These are phyloP conservation scores for Botryotinia narcissicola DNA, from an alignment of 2,329 filamentous ascomycete species.

Conservation along the genomic window DNA sequence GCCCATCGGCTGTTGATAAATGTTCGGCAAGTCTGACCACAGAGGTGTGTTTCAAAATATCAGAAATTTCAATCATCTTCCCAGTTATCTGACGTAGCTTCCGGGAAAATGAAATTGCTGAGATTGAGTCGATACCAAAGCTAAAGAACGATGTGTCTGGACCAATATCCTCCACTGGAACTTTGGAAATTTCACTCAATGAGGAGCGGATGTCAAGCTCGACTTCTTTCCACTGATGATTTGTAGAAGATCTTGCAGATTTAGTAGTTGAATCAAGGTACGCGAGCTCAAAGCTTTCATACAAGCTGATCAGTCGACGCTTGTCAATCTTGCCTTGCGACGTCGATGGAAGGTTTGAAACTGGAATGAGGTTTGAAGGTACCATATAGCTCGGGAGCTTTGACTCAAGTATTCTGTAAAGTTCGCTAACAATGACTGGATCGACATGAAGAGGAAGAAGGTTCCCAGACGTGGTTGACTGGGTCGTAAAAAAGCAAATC, in stretches of 20 bases:
- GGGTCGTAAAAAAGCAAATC: constrained; percentile 66
- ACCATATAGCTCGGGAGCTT: constrained; percentile 74
- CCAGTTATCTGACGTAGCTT: constrained; percentile 49
- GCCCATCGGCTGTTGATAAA: constrained; percentile 25
- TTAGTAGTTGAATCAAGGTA: constrained; percentile 44
- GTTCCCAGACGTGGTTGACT: constrained; percentile 6
- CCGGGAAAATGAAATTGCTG: constrained; percentile 68
- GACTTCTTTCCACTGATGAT: constrained; percentile 47
- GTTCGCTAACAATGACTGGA: constrained; percentile 39
- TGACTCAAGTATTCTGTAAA: constrained; percentile 56
- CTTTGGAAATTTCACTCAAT: constrained; percentile 28
- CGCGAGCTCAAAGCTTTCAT: constrained; percentile 46
- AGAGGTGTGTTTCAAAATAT: constrained; percentile 66
- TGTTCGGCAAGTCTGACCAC: constrained; percentile 57
- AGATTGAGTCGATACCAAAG: constrained; percentile 82
- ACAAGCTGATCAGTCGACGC: constrained; percentile 48
- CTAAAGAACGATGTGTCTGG: constrained; percentile 71
- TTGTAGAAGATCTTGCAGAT: constrained; percentile 18
- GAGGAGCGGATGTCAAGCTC: constrained; percentile 56
- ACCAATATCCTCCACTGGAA: constrained; percentile 48
- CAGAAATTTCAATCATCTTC: constrained; percentile 60
- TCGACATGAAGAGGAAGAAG: constrained; percentile 41
- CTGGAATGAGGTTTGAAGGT: constrained; percentile 68
- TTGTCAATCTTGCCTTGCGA: constrained; percentile 73
- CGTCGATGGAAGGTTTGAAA: constrained; percentile 68